Evolutionary conservation across 495 filamentous ascomycete genomes (phyloP), one percentile per base, ranked within the genome.

Genomic region (Xylaria nigripes): DNA sequence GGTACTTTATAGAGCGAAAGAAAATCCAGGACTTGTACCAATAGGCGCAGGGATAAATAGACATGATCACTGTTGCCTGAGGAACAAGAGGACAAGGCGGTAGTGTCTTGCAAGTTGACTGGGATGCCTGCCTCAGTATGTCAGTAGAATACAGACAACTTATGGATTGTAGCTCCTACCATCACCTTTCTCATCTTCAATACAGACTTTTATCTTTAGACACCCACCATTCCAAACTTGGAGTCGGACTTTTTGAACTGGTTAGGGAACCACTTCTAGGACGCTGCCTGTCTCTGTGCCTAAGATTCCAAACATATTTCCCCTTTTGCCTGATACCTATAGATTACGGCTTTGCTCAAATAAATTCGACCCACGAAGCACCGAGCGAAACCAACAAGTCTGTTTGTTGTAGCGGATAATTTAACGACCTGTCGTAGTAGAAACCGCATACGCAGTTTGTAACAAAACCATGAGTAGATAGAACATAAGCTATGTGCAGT

Each of bases 401-500:
- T 51, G 3, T 51, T n/a, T n/a, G 38, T 51, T 51, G 19, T 21
- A 42, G 12, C 21, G 12, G 12, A 23, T 15, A 29, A 29, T 4
- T 29, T 1, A 45, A 7, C 22, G 42, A 45, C 15, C 22, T 12
- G 22, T 25, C 29, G 25, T 21, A 34, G 30, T 16, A 36, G 23
- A 48, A 29, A 22, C 19, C 18, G 32, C 3, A 36, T n/a, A 36
- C 32, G 13, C 13, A 12, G 32, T 36, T 36, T 36, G n/a, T n/a
- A n/a, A n/a, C n/a, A n/a, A n/a, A 9, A 29, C 32, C 50, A 45
- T 52, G 45, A 52, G 30, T 41, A 36, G 42, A 25, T 34, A 45
- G 18, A 23, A 52, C 50, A 36, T 45, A 44, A n/a, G 29, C 42
- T 52, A 54, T 54, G 21, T 47, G 32, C 50, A 38, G 42, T 45